phyloP scores from a whole-genome alignment of 2,329 filamentous ascomycete genomes.

The Trematosphaeria pertusa region DNA sequence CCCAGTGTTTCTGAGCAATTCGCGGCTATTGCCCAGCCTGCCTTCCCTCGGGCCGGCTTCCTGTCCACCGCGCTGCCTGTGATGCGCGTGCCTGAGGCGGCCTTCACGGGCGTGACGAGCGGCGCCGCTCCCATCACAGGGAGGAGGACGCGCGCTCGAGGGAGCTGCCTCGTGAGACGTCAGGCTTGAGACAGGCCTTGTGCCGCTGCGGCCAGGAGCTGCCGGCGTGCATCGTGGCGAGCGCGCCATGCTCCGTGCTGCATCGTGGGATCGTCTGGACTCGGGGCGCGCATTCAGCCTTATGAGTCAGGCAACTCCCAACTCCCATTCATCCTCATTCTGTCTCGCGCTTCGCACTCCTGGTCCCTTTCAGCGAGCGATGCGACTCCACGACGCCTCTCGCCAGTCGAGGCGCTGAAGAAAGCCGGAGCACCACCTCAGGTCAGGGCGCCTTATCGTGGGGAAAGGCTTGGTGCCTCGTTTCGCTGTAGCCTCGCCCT shows the following conservation, averaged over 20 bases:
- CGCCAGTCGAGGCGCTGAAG: not conserved
- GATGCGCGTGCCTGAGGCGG: constrained; percentile 30
- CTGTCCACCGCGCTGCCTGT: constrained; percentile 20
- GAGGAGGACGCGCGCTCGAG: not conserved
- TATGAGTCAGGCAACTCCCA: constrained; percentile 31
- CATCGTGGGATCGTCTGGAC: constrained; percentile 20
- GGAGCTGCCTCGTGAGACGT: constrained; percentile 10
- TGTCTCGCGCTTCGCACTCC: not conserved
- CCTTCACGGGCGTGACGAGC: not conserved
- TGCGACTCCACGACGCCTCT: constrained; percentile 2
- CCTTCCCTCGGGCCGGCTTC: constrained; percentile 39
- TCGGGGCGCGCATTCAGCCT: constrained; percentile 36
- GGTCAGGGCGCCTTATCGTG: not conserved
- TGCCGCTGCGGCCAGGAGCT: not conserved
- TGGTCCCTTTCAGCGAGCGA: constrained; percentile 8
- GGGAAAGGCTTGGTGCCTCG: not conserved
- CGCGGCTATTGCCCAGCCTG: constrained; percentile 26
- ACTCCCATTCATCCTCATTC: not conserved
- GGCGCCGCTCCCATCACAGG: constrained; percentile 1
- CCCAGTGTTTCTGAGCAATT: constrained; percentile 16
- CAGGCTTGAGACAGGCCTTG: not conserved
- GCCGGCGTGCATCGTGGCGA: constrained; percentile 24
- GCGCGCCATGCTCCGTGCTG: constrained; percentile 20
- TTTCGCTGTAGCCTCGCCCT: not conserved
- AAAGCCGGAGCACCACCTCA: not conserved